These are phyloP conservation scores for Acacia concinna DNA, from an alignment of 331 rosid species.

Conservation along the genomic window DNA sequence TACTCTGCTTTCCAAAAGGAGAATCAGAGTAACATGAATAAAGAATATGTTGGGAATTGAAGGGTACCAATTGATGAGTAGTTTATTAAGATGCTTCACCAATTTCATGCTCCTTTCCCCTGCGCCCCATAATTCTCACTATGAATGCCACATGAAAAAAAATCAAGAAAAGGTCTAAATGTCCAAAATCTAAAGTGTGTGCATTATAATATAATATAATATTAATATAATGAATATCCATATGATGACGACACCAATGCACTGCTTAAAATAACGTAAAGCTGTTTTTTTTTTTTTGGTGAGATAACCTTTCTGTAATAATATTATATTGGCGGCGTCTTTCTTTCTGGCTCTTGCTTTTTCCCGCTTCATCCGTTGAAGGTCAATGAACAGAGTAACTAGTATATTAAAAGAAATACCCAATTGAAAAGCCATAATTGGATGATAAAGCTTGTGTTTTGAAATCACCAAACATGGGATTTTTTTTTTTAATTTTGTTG, in stretches of 20 bases:
- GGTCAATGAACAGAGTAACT: neutral
- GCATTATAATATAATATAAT: neutral
- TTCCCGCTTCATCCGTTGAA: neutral
- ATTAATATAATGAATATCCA: too few relatives aligned
- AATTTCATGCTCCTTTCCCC: neutral
- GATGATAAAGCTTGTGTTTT: neutral
- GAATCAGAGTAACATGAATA: neutral
- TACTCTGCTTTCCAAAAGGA: neutral
- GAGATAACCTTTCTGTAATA: neutral
- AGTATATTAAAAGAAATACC: neutral
- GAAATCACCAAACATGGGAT: neutral
- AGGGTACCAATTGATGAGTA: neutral
- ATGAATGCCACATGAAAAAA: neutral
- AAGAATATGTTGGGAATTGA: neutral
- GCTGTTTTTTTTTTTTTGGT: neutral
- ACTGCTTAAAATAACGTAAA: neutral
- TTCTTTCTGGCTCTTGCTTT: neutral
- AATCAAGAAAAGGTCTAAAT: neutral
- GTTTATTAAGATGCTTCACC: neutral
- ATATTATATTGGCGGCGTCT: neutral
- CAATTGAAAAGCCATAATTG: neutral
- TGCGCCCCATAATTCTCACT: neutral
- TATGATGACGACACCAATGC: slow-evolving; percentile 21
- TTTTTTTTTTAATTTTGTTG: neutral
- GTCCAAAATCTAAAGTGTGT: neutral